phyloP scores from a whole-genome alignment of 108 stramenopile genomes.

The Discostella stelligeroides region DNA sequence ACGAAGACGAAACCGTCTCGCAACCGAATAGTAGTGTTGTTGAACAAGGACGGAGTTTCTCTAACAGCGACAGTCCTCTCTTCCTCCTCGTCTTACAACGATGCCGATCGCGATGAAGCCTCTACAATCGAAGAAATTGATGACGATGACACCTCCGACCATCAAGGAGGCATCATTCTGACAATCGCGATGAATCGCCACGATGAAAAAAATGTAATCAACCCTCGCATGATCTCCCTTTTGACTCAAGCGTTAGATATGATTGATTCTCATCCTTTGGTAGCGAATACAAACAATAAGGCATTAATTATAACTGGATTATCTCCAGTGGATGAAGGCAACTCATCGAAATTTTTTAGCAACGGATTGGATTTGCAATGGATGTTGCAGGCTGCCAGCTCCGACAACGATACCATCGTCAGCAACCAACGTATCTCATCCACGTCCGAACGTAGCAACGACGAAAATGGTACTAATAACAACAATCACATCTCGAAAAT shows the following conservation, averaged over 20 bases:
- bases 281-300: slow-evolving; percentile 34
- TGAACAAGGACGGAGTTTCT: slow-evolving; percentile 3
- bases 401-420: background rate
- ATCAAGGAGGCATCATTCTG: slow-evolving; percentile 31
- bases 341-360: slow-evolving; percentile 57
- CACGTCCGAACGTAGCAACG: too few relatives aligned
- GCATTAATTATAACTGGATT: slow-evolving; percentile 40
- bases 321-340: background rate
- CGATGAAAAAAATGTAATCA: slow-evolving; percentile 47
- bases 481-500: slow-evolving; percentile 21
- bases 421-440: too few relatives aligned
- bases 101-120: background rate
- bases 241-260: slow-evolving; percentile 31
- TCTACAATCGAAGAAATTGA: background rate
- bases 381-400: slow-evolving; percentile 36
- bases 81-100: background rate
- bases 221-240: slow-evolving; percentile 34
- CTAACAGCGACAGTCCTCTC: background rate
- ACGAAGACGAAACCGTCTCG: too few relatives aligned
- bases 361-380: slow-evolving; percentile 67
- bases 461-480: background rate
- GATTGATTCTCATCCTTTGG: slow-evolving; percentile 36
- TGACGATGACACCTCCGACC: slow-evolving; percentile 7
- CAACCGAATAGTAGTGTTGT: too few relatives aligned
- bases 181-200: slow-evolving; percentile 43